A percentile compares a stretch with the other conserved stretches of the same genome.
These are phyloP conservation scores for Salvia splendens DNA, from an alignment of 257 asterid genomes.

Conservation along the genomic window DNA sequence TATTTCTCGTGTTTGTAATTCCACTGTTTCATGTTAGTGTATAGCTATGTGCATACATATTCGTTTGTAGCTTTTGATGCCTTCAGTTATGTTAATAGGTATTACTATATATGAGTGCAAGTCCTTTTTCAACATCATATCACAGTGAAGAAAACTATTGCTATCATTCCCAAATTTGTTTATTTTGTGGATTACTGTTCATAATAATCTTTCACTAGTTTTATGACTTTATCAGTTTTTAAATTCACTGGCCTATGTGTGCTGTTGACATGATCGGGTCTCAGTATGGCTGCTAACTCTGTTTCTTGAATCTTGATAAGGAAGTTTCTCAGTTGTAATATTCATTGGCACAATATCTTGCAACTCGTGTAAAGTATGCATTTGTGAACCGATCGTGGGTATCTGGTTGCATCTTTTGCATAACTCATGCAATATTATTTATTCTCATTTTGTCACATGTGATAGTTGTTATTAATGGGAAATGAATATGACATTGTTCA, in stretches of 20 bases:
- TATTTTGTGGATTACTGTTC: constrained; percentile 3
- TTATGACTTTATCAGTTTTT: constrained; percentile 12
- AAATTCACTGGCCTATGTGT: not conserved
- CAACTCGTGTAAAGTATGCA: constrained; percentile 6
- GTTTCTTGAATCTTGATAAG: constrained; percentile 15
- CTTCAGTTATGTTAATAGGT: not conserved
- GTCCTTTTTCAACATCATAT: constrained; percentile 6
- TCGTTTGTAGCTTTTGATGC: constrained; percentile 2
- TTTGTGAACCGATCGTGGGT: constrained; percentile 3
- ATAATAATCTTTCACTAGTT: not conserved
- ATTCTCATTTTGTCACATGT: constrained; percentile 1
- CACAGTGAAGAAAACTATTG: constrained; percentile 10
- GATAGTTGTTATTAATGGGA: not conserved
- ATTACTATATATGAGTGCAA: not conserved
- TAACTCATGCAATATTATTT: not conserved
- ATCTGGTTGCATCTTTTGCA: constrained; percentile 22
- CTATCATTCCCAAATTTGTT: not conserved
- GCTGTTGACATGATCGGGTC: constrained; percentile 7
- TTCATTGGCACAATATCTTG: constrained; percentile 1
- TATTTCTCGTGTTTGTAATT: constrained; percentile 21
- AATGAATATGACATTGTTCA: not conserved
- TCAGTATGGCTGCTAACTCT: constrained; percentile 16
- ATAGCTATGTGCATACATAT: constrained; percentile 14
- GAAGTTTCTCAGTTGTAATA: constrained; percentile 3
- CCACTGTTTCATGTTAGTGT: constrained; percentile 1